phyloP scores from a whole-genome alignment of 768 basidiomycete species.

The Leccinum variicolor region DNA sequence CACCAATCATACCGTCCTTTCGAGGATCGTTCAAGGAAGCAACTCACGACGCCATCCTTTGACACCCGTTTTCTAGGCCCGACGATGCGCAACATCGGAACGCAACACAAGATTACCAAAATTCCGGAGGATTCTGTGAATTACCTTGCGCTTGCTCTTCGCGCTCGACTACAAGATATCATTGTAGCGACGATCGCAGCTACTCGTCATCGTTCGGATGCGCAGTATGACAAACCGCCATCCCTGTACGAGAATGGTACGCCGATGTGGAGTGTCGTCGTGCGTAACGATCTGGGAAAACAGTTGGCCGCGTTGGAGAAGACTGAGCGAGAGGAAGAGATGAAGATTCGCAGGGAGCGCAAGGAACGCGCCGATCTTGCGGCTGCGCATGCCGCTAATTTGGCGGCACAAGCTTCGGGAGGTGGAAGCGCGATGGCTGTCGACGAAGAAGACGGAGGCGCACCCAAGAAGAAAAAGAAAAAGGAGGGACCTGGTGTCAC shows the following conservation, averaged over 20 bases:
- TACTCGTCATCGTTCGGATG: conserved; percentile 63
- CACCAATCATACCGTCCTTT: conserved; percentile 62
- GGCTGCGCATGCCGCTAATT: conserved; percentile 63
- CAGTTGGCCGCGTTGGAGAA: conserved; percentile 74
- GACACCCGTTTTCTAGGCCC: conserved; percentile 61
- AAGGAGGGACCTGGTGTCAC: conserved; percentile 82
- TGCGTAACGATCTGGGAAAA: conserved; percentile 78
- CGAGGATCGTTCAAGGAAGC: conserved; percentile 79
- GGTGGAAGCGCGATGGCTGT: conserved; percentile 24
- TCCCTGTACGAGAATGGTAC: conserved; percentile 62
- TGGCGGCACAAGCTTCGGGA: conserved; percentile 54
- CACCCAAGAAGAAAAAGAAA: conserved; percentile 77
- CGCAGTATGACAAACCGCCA: conserved; percentile 65
- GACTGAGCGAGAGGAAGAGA: conserved; percentile 82
- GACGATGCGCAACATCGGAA: conserved; percentile 65
- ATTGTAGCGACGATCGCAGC: conserved; percentile 67
- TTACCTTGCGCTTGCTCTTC: conserved; percentile 77
- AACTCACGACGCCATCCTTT: conserved; percentile 66
- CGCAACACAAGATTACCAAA: conserved; percentile 63
- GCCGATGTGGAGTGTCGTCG: conserved; percentile 80
- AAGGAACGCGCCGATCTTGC: conserved; percentile 74
- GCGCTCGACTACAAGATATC: conserved; percentile 68
- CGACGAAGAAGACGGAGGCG: conserved; percentile 51
- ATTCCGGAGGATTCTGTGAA: conserved; percentile 70
- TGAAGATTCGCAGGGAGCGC: conserved; percentile 66